phyloP scores from a whole-genome alignment of 495 filamentous ascomycete species.

The Melanomma pulvis-pyrius region DNA sequence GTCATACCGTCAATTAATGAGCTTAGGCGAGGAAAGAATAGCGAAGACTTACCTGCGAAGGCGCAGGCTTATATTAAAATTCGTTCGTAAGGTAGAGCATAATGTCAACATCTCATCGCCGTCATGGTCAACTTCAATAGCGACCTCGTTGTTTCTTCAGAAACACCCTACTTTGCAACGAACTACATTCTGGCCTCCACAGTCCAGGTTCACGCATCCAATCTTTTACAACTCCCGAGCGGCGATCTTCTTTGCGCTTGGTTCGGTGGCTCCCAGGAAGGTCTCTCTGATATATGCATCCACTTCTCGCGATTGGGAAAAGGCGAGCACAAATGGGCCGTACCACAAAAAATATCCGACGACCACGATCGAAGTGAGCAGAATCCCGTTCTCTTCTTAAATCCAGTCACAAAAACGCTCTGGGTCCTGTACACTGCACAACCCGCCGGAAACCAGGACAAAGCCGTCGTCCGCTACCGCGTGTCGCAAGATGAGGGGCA shows the following conservation, averaged over 20 bases:
- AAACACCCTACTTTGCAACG: slow-evolving; percentile 9
- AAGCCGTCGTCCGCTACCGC: slow-evolving; percentile 21
- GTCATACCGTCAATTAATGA: too few species aligned
- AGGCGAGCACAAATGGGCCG: slow-evolving; percentile 4
- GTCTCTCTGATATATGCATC: slow-evolving; percentile 13
- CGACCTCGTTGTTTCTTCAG: slow-evolving; percentile 1
- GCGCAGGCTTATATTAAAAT: neutral
- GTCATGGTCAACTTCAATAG: slow-evolving; percentile 11
- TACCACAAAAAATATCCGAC: slow-evolving; percentile 5
- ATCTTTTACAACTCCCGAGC: slow-evolving; percentile 15
- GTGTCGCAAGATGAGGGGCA: slow-evolving; percentile 9
- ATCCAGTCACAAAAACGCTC: slow-evolving; percentile 2
- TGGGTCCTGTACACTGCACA: slow-evolving; percentile 25
- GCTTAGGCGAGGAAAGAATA: slow-evolving; percentile 17
- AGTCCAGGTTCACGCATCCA: slow-evolving; percentile 17
- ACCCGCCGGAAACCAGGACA: slow-evolving; percentile 22
- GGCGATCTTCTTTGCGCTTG: slow-evolving; percentile 17
- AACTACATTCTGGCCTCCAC: slow-evolving; percentile 13
- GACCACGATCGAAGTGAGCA: slow-evolving; percentile 18
- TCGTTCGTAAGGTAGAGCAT: neutral
- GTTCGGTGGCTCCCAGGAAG: slow-evolving; percentile 23
- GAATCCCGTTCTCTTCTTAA: slow-evolving; percentile 21
- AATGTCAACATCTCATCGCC: neutral
- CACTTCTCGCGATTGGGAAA: slow-evolving; percentile 5
- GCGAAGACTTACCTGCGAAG: slow-evolving; percentile 4